Evolutionary conservation across 805 yeast genomes (phyloP).

Genomic region (Huiozyma sinensis): DNA sequence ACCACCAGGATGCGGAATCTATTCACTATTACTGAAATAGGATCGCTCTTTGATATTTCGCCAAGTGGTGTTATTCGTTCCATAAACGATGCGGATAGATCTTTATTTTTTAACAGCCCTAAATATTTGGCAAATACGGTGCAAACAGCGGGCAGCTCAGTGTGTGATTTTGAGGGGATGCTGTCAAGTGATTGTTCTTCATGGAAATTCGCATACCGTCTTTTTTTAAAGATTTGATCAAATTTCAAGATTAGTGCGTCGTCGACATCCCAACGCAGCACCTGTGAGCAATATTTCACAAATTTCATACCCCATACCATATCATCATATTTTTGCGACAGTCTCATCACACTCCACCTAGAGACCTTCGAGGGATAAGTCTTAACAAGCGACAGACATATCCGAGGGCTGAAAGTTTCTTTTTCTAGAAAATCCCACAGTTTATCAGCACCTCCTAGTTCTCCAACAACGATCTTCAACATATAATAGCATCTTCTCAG

Average conservation of each 20-base stretch:
- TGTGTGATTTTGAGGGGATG: constrained; percentile 4
- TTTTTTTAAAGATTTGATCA: constrained; percentile 16
- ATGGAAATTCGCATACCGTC: constrained; percentile 20
- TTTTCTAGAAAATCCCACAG: constrained; percentile 16
- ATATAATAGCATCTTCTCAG: constrained; percentile 14
- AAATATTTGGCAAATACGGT: constrained; percentile 20
- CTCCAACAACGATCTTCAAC: constrained; percentile 9
- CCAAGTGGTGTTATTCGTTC: constrained; percentile 25
- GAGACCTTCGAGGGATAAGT: constrained; percentile 12
- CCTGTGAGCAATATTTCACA: constrained; percentile 11
- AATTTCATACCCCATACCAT: constrained; percentile 11
- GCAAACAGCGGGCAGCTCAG: neutral
- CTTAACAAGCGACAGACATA: constrained; percentile 10
- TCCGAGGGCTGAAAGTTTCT: constrained; percentile 9
- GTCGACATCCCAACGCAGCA: constrained; percentile 28
- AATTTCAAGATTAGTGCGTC: constrained; percentile 40
- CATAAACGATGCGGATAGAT: constrained; percentile 8
- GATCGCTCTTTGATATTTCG: constrained; percentile 11
- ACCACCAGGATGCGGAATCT: constrained; percentile 20
- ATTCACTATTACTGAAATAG: constrained; percentile 17
- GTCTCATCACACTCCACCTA: constrained; percentile 16
- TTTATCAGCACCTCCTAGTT: constrained; percentile 2
- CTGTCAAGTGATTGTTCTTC: constrained; percentile 13
- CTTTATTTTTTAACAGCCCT: constrained; percentile 6
- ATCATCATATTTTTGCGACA: constrained; percentile 6